Base-by-base conservation (phyloP, 2,329 filamentous ascomycete genomes). In the Thermoascus crustaceus region DNA sequence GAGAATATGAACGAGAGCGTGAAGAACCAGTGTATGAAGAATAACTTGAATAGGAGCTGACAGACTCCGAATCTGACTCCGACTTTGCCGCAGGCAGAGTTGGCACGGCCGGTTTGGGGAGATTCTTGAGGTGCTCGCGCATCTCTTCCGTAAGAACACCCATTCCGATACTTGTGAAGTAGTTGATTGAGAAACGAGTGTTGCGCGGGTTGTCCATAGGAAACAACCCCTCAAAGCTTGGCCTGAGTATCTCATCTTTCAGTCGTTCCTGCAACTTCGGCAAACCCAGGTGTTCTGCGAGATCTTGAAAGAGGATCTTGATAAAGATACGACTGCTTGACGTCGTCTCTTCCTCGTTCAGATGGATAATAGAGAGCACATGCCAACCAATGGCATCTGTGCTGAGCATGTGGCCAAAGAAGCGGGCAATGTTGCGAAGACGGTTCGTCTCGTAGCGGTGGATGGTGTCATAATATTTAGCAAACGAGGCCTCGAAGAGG, bases 151-250 rank as follows among this genome's bases (percentile, higher is more conserved):
- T 98, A 42, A 98, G 73, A 16, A 77, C 78, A 56, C 91, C 91
- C 84, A 98, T 93, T 39, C 88, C 87, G 52, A 98, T 94, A 52
- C 87, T 91, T 7, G 91, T 98, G 61, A 98, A 96, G 72, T 95
- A 98, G 65, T 98, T 98, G 78, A 98, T 94, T 33, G 88, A 85
- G 70, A 98, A 98, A 35, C 89, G 80, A 24, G 88, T 87, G 62
- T 95, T 91, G 55, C 85, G 80, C 16, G 87, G 78, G 52, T 87
- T 85, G 58, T 96, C 88, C 41, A 71, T 81, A 0, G 91, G 91
- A 71, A 98, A 96, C 27, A 98, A 68, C 19, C 89, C 89, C 24
- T 81, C 77, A 40, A 95, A 77, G 56, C 76, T 83, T 32, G 86
- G 78, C 41, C 81, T 79, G 24, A 96, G 69, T 32, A 78, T 73